Evolutionary conservation across 2,329 filamentous ascomycete genomes (phyloP).

Genomic region (Fusarium globosum): DNA sequence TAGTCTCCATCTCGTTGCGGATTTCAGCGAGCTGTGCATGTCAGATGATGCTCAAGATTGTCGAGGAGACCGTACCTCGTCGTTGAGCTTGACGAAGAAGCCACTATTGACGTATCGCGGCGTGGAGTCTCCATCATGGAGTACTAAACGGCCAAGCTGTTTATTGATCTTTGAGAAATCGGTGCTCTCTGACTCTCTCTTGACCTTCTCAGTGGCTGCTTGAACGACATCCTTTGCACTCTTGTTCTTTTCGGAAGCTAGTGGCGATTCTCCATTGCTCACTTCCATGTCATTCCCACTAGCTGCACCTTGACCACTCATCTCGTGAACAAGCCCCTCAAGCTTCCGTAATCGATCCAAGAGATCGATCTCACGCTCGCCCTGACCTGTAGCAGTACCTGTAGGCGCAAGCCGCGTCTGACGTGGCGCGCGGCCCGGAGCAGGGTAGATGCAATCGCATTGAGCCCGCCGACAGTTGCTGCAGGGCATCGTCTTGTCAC

Average conservation of each 20-base stretch:
- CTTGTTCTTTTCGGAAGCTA: not conserved
- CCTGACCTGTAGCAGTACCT: conserved; percentile 57
- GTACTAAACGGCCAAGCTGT: conserved; percentile 68
- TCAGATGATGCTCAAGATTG: not conserved
- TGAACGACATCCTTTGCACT: conserved; percentile 19
- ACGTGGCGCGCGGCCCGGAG: conserved; percentile 76
- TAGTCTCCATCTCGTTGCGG: conserved; percentile 28
- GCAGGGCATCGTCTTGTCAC: conserved; percentile 80
- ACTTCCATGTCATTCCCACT: not conserved
- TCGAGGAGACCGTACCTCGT: conserved; percentile 65
- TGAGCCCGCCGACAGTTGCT: conserved; percentile 61
- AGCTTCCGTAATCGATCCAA: conserved; percentile 76
- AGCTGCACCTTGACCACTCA: conserved; percentile 63
- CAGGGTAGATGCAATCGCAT: conserved; percentile 78
- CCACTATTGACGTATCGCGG: conserved; percentile 79
- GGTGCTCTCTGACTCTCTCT: conserved; percentile 47
- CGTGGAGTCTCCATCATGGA: conserved; percentile 74
- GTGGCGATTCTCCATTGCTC: not conserved
- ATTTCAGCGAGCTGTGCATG: conserved; percentile 26
- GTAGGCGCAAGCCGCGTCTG: conserved; percentile 65
- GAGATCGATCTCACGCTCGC: conserved; percentile 72
- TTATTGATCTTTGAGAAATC: conserved; percentile 54
- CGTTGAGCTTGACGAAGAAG: conserved; percentile 80
- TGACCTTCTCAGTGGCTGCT: conserved; percentile 22
- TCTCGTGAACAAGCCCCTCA: conserved; percentile 77